Evolutionary conservation across 179 eudicot genomes (phyloP), one percentile per base, ranked within the genome.

Genomic region (Heliamphora pulchella): DNA sequence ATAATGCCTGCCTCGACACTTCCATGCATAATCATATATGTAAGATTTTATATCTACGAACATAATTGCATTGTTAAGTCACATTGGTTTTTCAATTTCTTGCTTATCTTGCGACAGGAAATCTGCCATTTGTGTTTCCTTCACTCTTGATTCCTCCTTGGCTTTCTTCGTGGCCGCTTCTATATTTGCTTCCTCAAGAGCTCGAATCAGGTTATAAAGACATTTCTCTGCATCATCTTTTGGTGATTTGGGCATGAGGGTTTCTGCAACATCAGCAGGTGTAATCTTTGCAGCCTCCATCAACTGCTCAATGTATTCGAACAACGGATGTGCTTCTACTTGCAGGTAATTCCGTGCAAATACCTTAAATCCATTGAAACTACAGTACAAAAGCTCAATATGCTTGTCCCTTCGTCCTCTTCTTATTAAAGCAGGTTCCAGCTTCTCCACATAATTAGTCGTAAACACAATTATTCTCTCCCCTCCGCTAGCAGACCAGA

Each of bases 321-420:
- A 85, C 79, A 78, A 53, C 8, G 81, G 78, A 46, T 86, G 82
- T 15, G 71, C 75, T 31, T 83, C 85, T 1, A 87, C 18, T 67
- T 55, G 17, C 84, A 85, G 81, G 79, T 85, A 87, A 50, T 83
- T 85, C 78, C 82, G 83, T 0, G 82, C 85, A 0, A 85, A 85
- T 7, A 85, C 84, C 75, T 87, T 87, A 66, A 87, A 87, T 47
- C 82, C 88, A 75, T 87, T 88, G 39, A 81, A 85, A 14, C 81
- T 81, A 10, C 86, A 83, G 11, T 72, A 83, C 4, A 75, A 71
- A 53, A 83, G 78, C 76, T 83, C 86, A 53, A 87, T 84, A 48
- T 85, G 89, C 82, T 74, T 83, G 66, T 86, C 88, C 88, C 81
- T 86, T 39, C 84, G 20, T 31, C 87, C 87, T 66, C 82, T 67